Percentiles rank a stretch among this genome's conserved stretches.
phyloP scores from a whole-genome alignment of 306 rosid genomes.

The Coriaria nepalensis region DNA sequence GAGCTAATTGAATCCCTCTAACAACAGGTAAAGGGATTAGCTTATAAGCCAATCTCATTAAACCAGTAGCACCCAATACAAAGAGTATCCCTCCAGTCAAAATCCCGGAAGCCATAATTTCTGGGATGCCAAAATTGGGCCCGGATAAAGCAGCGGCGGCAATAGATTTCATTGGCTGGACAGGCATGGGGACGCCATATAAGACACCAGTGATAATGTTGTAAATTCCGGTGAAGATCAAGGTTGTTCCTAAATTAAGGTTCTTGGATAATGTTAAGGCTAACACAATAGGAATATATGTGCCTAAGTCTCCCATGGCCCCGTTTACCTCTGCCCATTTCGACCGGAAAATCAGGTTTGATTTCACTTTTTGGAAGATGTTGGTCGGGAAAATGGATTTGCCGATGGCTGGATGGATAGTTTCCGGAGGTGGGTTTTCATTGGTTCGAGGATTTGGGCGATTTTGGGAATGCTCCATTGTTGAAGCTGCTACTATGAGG shows the following conservation, averaged over 20 bases:
- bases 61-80: constrained; percentile 35
- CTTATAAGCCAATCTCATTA: constrained; percentile 44
- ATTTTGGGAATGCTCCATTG: too few species aligned
- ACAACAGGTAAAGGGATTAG: constrained; percentile 44
- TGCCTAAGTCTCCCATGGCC: constrained; percentile 67
- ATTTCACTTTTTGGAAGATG: constrained; percentile 18
- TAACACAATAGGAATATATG: constrained; percentile 52
- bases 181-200: constrained; percentile 75
- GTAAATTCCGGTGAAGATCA: constrained; percentile 54
- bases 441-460: too few species aligned
- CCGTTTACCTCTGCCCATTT: constrained; percentile 59
- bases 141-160: constrained; percentile 49
- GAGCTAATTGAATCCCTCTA: constrained; percentile 58
- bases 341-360: constrained; percentile 35
- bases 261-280: constrained; percentile 40
- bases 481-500: too few species aligned
- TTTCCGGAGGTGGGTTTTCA: too few species aligned
- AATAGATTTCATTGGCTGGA: constrained; percentile 70
- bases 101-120: constrained; percentile 66
- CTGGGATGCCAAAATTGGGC: constrained; percentile 36
- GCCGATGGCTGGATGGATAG: too few species aligned
- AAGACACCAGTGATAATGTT: constrained; percentile 53
- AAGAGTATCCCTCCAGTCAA: constrained; percentile 34
- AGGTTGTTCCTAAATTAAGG: constrained; percentile 55
- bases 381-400: constrained; percentile 15